Evolutionary conservation across 495 filamentous ascomycete genomes (phyloP), one percentile per base, ranked within the genome.

Genomic region (Lasiosphaeria ovina): DNA sequence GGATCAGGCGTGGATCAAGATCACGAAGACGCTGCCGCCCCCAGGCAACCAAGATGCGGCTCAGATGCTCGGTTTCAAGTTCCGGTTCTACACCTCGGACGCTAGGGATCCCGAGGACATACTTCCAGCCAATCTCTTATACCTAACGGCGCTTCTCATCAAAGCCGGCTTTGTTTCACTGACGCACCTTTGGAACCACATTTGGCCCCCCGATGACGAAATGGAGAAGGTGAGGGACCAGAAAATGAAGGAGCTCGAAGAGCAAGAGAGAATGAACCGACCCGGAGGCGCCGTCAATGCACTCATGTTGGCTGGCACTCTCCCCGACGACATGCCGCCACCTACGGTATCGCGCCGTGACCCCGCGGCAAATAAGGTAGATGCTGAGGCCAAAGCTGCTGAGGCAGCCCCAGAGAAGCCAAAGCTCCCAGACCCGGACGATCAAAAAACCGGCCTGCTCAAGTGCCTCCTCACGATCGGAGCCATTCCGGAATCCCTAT

Each of bases 101-200:
- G 90, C 89, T 36, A 83, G 91, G 38, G 81, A 82, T 6, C 53
- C 64, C n/a, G 69, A 74, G 4, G 92, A 95, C 63, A 75, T 81
- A 10, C 77, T 97, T 5, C 93, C 95, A 0, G 87, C 92, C 49
- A 98, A 98, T 66, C 81, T 99, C 11, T 89, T 97, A 51, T 93
- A 92, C 61, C 85, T 98, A 6, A 86, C 91, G 2, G 91, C 95
- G 0, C 77, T 98, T 33, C 83, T 99, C 44, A 97, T 99, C 74
- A 98, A 98, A 73, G 88, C 96, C 52, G 95, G 95, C 31, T 98
- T 99, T 72, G 92, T 99, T 60, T 96, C 93, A n/a, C 79, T 99
- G 3, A 83, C 85, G 44, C 94, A 98, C 66, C 77, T 99, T 24
- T 97, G 97, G 71, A 87, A 93, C 40, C 95, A 98, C 68, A 86